Evolutionary conservation across 2,329 filamentous ascomycete species (phyloP).

Genomic region (Alternaria conjuncta): DNA sequence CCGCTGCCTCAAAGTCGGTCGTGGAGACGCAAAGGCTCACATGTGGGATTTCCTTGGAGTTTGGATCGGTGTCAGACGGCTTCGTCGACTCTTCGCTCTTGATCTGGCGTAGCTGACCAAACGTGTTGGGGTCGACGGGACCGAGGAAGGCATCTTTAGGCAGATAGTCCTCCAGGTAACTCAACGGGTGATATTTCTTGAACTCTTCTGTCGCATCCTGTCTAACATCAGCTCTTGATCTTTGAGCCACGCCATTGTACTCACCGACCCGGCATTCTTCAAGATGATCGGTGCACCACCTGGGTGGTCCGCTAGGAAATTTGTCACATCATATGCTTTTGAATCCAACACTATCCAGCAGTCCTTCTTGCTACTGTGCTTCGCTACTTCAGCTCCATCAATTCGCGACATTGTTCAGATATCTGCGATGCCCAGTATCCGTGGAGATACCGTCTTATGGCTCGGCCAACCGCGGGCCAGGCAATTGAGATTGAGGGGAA

Average conservation of each 20-base stretch:
- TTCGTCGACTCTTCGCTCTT: slow-evolving; percentile 30
- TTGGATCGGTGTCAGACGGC: slow-evolving; percentile 20
- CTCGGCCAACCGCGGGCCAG: slow-evolving; percentile 23
- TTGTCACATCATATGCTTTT: slow-evolving; percentile 70
- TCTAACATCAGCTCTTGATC: slow-evolving; percentile 4
- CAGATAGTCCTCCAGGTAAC: slow-evolving; percentile 40
- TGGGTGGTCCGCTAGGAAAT: slow-evolving; percentile 67
- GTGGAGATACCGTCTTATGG: slow-evolving; percentile 1
- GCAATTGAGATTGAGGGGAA: slow-evolving; percentile 39
- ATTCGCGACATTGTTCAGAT: slow-evolving; percentile 28
- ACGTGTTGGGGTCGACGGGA: slow-evolving; percentile 40
- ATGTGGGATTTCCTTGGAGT: slow-evolving; percentile 36
- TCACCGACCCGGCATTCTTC: slow-evolving; percentile 53
- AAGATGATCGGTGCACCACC: slow-evolving; percentile 59
- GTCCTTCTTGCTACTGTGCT: slow-evolving; percentile 41
- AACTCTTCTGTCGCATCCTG: slow-evolving; percentile 46
- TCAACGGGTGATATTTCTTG: slow-evolving; percentile 43
- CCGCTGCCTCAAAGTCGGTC: slow-evolving; percentile 42
- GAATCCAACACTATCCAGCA: slow-evolving; percentile 73
- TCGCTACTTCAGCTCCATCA: slow-evolving; percentile 43
- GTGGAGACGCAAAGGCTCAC: slow-evolving; percentile 39
- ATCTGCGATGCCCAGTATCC: background rate
- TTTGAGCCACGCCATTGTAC: slow-evolving; percentile 10
- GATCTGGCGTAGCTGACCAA: slow-evolving; percentile 31
- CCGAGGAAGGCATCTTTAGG: slow-evolving; percentile 35